These are phyloP conservation scores for Garcia nutans DNA, from an alignment of 345 rosid species.

Conservation along the genomic window DNA sequence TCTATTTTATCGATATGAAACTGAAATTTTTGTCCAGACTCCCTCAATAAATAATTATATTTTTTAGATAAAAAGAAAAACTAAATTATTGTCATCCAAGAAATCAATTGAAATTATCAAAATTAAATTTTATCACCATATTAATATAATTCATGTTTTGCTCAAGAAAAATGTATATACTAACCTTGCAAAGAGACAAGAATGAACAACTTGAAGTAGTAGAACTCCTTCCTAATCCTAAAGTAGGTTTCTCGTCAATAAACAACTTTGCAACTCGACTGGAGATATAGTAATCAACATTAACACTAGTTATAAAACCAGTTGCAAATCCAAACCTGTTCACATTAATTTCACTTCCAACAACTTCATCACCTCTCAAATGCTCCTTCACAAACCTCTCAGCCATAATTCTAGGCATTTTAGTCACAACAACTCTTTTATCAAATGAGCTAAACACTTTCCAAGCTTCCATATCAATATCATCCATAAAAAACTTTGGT, in stretches of 20 bases:
- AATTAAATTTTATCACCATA: no score
- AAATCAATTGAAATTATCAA: no score
- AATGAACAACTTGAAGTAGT: slow-evolving; percentile 33
- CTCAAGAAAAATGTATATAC: slow-evolving; percentile 5
- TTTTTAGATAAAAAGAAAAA: no score
- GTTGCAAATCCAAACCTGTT: slow-evolving; percentile 69
- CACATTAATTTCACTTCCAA: slow-evolving; percentile 61
- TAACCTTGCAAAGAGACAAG: slow-evolving; percentile 64
- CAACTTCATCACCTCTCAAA: slow-evolving; percentile 68
- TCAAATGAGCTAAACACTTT: slow-evolving; percentile 52
- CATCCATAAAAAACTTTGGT: slow-evolving; percentile 84
- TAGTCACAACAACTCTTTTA: slow-evolving; percentile 68
- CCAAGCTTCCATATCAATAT: slow-evolving; percentile 72
- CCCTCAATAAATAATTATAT: no score
- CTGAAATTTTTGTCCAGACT: no score
- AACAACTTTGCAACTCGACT: slow-evolving; percentile 46
- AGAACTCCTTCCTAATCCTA: slow-evolving; percentile 46
- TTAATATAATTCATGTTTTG: not conserved
- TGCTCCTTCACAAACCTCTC: slow-evolving; percentile 79
- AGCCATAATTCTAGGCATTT: slow-evolving; percentile 71
- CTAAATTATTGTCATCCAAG: not conserved
- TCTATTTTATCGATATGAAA: no score
- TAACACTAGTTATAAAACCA: slow-evolving; percentile 44
- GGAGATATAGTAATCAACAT: slow-evolving; percentile 23
- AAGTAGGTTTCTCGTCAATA: slow-evolving; percentile 43